Percentiles rank a stretch among this genome's conserved stretches.
Conservation (phyloP, 225 moss, liverwort and hornwort species). For the Asterella californica region DNA sequence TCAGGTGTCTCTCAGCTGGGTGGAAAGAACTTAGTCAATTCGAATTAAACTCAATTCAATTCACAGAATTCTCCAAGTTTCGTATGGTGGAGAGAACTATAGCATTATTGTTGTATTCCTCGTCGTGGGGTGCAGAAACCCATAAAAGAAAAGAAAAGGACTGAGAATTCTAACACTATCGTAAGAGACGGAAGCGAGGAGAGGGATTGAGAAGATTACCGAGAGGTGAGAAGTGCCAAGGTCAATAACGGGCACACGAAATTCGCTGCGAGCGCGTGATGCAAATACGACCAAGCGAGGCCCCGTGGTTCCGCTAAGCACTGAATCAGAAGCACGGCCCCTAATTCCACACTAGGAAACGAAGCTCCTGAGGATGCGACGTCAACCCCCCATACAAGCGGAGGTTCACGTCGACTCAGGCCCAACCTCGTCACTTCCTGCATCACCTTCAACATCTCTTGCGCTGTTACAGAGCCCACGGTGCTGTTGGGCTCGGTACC, state of each 20-base stretch:
- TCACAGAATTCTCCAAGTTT: neutral
- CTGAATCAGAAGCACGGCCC: conserved; percentile 51
- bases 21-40: neutral
- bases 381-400: conserved; percentile 72
- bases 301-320: conserved; percentile 37
- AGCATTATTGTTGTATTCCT: no score
- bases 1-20: neutral
- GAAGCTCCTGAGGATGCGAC: conserved; percentile 46
- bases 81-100: neutral
- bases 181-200: neutral
- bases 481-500: conserved; percentile 15
- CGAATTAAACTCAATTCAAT: neutral
- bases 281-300: conserved; percentile 64
- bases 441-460: conserved; percentile 30
- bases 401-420: conserved; percentile 53
- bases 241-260: conserved; percentile 35
- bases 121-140: no score
- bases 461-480: conserved; percentile 6
- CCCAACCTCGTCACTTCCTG: conserved; percentile 65
- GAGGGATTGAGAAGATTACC: conserved; percentile 13
- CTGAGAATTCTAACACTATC: neutral
- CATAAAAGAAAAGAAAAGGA: neutral
- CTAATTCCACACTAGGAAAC: conserved; percentile 74
- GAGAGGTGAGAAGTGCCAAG: conserved; percentile 40
- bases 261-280: conserved; percentile 56